Evolutionary conservation across 352 stramenopile species (phyloP), one percentile per base, ranked within the genome.

Genomic region (Blastocystis sp.): DNA sequence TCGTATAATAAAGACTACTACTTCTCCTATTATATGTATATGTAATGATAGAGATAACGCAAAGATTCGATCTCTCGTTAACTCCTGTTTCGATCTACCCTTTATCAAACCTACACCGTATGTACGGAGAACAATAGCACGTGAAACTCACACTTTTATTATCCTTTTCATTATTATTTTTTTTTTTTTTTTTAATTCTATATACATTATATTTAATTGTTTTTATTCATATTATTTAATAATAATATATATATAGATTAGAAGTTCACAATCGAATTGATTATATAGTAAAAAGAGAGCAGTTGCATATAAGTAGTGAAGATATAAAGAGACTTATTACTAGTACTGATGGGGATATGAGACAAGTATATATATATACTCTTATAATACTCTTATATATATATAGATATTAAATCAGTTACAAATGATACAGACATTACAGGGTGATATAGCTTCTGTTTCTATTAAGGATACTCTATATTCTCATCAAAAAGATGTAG

Each of bases 21-120:
- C 91, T 71, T 87, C 90, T 41, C 91, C 91, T 6, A 95, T 99
- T 64, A 95, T 99, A 72, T 97, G 89, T 68, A 97, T 99, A 68
- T 99, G 91, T 72, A 98, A 99, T 65, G 91, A 99, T 70, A 80
- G 89, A 1, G 83, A 94, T 67, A 91, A 78, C 55, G 77, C 80
- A 33, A 95, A 96, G 47, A 80, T 90, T 42, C 80, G 81, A 1
- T 88, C 81, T 30, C 72, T 98, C 5, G 79, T 83, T n/a, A 94
- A 93, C 64, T 80, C 95, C 72, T 95, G 90, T 70, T 90, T 93
- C 66, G 89, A 98, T 75, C 70, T 99, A 28, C 73, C 80, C 18
- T 94, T 92, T 73, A 75, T 73, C 49, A 80, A 85, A 11, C 88
- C 87, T 2, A 85, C 23, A 2, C 34, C 32, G 11, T 47, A 5